These are phyloP conservation scores for Chlamydomonas sp. DNA, from an alignment of 139 green algal species.

Conservation along the genomic window DNA sequence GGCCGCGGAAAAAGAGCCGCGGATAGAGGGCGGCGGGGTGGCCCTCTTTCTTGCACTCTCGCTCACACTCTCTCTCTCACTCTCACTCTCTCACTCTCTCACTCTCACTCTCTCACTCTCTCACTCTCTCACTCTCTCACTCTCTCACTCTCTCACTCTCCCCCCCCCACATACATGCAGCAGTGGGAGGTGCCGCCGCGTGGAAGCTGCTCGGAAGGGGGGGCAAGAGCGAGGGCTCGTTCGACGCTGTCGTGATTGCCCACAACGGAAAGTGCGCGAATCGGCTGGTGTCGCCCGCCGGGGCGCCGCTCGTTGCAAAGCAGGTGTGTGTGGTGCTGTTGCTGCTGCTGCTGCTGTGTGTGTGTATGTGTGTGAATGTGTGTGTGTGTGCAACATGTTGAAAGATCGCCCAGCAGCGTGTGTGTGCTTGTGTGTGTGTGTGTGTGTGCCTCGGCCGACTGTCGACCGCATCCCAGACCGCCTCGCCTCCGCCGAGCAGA, in stretches of 20 bases:
- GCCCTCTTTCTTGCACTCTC: constrained; percentile 25
- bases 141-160: constrained; percentile 26
- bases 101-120: constrained; percentile 43
- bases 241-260: constrained; percentile 66
- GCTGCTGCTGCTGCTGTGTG: no score
- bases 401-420: no score
- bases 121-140: constrained; percentile 3
- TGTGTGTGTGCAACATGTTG: no score
- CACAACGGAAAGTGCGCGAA: constrained; percentile 75
- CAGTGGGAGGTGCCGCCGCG: background rate
- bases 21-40: constrained; percentile 8
- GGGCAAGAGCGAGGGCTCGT: constrained; percentile 33
- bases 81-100: constrained; percentile 48
- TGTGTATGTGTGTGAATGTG: no score
- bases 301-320: constrained; percentile 35
- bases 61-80: constrained; percentile 24
- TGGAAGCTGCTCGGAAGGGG: constrained; percentile 18
- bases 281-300: constrained; percentile 18
- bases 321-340: no score
- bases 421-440: no score
- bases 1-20: constrained; percentile 43
- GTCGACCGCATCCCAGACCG: no score
- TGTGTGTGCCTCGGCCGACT: no score
- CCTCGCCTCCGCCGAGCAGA: no score
- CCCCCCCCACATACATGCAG: constrained; percentile 43